Evolutionary conservation across 1,139 yeast genomes (phyloP).

Genomic region (Lizanozyma gosingica): DNA sequence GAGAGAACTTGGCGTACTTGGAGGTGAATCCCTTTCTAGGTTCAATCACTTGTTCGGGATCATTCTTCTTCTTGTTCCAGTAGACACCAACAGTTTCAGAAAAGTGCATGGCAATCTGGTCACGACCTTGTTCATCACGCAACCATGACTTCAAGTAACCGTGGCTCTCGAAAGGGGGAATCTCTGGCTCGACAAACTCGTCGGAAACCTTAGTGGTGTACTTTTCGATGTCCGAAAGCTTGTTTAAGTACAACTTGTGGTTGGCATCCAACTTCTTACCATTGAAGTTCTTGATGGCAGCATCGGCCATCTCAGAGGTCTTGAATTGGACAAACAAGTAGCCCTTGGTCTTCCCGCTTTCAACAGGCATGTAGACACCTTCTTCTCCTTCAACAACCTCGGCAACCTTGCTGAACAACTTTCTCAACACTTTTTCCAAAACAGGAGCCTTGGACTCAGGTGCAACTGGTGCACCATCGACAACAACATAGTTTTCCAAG

Average conservation of each 20-base stretch:
- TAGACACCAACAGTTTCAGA: slow-evolving; percentile 76
- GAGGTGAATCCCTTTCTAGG: slow-evolving; percentile 83
- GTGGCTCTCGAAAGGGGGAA: slow-evolving; percentile 62
- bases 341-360: slow-evolving; percentile 76
- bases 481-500: slow-evolving; percentile 73
- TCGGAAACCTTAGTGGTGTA: slow-evolving; percentile 56
- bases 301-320: slow-evolving; percentile 57
- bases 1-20: slow-evolving; percentile 83
- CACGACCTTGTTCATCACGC: slow-evolving; percentile 82
- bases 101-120: slow-evolving; percentile 76
- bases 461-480: slow-evolving; percentile 94
- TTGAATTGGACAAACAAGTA: slow-evolving; percentile 81
- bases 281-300: slow-evolving; percentile 73
- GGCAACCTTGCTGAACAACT: slow-evolving; percentile 61
- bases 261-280: slow-evolving; percentile 90
- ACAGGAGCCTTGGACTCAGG: slow-evolving; percentile 84
- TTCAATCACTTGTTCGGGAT: slow-evolving; percentile 69
- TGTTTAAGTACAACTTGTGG: slow-evolving; percentile 83
- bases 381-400: slow-evolving; percentile 62
- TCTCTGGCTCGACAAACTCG: slow-evolving; percentile 60
- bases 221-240: slow-evolving; percentile 75
- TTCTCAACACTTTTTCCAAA: slow-evolving; percentile 75
- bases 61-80: slow-evolving; percentile 76
- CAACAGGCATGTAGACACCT: slow-evolving; percentile 75
- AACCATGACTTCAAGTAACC: slow-evolving; percentile 89